phyloP scores from a whole-genome alignment of 371 early-diverging fungal genomes.

The Chytridium lagenaria region DNA sequence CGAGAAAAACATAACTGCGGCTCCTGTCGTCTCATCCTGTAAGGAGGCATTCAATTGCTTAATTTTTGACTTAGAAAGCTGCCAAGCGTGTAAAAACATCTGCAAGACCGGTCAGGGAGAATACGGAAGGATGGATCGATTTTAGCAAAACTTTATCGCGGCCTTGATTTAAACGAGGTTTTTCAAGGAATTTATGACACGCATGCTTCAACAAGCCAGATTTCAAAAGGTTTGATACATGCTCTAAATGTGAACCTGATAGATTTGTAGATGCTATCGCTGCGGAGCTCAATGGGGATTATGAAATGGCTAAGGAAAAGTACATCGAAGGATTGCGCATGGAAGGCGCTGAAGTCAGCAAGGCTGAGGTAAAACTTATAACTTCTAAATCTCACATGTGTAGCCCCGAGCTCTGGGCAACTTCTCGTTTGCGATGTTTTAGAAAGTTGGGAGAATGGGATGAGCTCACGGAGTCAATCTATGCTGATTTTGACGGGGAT shows the following conservation, averaged over 20 bases:
- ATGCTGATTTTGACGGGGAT: slow-evolving; percentile 53
- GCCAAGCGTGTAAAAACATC: slow-evolving; percentile 36
- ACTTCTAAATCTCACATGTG: neutral
- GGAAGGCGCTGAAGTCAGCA: slow-evolving; percentile 47
- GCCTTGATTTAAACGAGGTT: slow-evolving; percentile 66
- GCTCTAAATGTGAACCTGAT: neutral
- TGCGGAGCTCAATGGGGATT: slow-evolving; percentile 66
- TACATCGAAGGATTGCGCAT: slow-evolving; percentile 55
- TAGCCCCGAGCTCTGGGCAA: slow-evolving; percentile 30
- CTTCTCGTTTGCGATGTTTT: slow-evolving; percentile 62
- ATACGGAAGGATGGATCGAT: slow-evolving; percentile 62
- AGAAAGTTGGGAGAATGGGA: slow-evolving; percentile 72
- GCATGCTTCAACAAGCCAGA: slow-evolving; percentile 55
- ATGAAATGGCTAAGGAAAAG: slow-evolving; percentile 57
- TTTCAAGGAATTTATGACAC: slow-evolving; percentile 65
- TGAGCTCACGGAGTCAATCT: slow-evolving; percentile 54
- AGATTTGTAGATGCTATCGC: slow-evolving; percentile 56
- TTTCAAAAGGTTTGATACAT: slow-evolving; percentile 42
- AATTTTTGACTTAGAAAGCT: neutral
- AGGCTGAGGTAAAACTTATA: slow-evolving; percentile 38
- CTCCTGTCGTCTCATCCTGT: neutral
- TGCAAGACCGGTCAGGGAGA: slow-evolving; percentile 43
- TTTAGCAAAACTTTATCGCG: slow-evolving; percentile 67
- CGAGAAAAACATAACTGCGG: neutral
- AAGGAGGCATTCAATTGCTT: neutral